Conservation (phyloP, 257 asterid genomes). For the Phtheirospermum japonicum region DNA sequence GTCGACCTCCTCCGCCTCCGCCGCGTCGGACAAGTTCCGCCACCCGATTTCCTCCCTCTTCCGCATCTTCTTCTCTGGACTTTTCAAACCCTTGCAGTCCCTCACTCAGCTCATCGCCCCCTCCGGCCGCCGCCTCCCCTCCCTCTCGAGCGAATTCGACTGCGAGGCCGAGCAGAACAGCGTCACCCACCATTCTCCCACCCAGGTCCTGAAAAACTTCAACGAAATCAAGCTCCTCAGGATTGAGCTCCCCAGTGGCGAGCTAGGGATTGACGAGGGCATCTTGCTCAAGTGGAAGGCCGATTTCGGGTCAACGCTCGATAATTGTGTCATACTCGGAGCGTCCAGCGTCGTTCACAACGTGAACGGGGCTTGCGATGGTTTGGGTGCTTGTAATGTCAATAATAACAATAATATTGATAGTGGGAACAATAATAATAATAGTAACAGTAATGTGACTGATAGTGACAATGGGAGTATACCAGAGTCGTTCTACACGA, state of each 20-base stretch:
- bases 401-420: conserved; percentile 4
- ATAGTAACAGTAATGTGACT: conserved; percentile 14
- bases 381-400: conserved; percentile 19
- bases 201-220: conserved; percentile 68
- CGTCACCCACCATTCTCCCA: conserved; percentile 85
- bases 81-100: conserved; percentile 55
- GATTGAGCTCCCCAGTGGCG: conserved; percentile 80
- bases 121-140: conserved; percentile 31
- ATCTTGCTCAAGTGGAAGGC: conserved; percentile 84
- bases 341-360: conserved; percentile 59
- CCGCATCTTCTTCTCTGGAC: conserved; percentile 47
- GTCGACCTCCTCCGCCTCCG: conserved; percentile 24
- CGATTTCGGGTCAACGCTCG: conserved; percentile 77
- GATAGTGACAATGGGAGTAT: conserved; percentile 65
- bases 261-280: conserved; percentile 71
- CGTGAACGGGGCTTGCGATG: conserved; percentile 1
- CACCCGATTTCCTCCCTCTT: conserved; percentile 51
- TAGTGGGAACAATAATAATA: conserved; percentile 7
- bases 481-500: conserved; percentile 82
- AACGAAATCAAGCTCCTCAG: conserved; percentile 63
- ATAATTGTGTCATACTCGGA: conserved; percentile 76
- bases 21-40: conserved; percentile 44
- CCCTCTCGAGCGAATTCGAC: conserved; percentile 30
- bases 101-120: conserved; percentile 56
- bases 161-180: conserved; percentile 44